Conservation (phyloP, 768 basidiomycete species). For the Neoboletus magnificus region DNA sequence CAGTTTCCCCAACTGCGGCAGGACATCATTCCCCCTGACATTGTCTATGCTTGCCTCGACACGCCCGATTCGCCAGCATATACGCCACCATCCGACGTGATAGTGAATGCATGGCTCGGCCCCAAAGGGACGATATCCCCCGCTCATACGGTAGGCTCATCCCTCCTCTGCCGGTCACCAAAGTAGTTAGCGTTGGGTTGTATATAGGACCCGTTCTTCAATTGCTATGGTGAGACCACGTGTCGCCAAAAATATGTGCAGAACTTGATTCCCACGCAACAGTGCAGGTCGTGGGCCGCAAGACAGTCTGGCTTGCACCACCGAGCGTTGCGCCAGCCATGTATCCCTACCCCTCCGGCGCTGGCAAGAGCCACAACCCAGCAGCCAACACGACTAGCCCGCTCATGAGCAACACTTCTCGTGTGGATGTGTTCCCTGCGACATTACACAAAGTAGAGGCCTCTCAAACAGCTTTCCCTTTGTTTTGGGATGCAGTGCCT, state of each 20-base stretch:
- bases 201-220: slow-evolving; percentile 86
- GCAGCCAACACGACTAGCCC: slow-evolving; percentile 40
- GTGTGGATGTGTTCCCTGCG: slow-evolving; percentile 69
- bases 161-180: slow-evolving; percentile 7
- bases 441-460: slow-evolving; percentile 21
- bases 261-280: slow-evolving; percentile 4
- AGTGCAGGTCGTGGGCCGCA: slow-evolving; percentile 88
- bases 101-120: slow-evolving; percentile 82
- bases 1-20: slow-evolving; percentile 78
- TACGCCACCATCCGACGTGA: slow-evolving; percentile 57
- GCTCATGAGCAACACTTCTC: slow-evolving; percentile 78
- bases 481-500: slow-evolving; percentile 56
- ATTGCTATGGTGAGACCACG: slow-evolving; percentile 68
- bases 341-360: slow-evolving; percentile 44
- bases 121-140: slow-evolving; percentile 78
- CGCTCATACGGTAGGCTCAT: slow-evolving; percentile 73
- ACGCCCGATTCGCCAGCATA: slow-evolving; percentile 50
- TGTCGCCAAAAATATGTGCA: neutral
- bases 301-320: slow-evolving; percentile 91
- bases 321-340: slow-evolving; percentile 54
- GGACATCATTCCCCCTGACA: slow-evolving; percentile 86
- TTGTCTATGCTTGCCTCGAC: slow-evolving; percentile 66
- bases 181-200: slow-evolving; percentile 4
- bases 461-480: slow-evolving; percentile 36
- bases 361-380: slow-evolving; percentile 32